Evolutionary conservation across 768 basidiomycete genomes (phyloP).

Genomic region (Pisolithus tinctorius): DNA sequence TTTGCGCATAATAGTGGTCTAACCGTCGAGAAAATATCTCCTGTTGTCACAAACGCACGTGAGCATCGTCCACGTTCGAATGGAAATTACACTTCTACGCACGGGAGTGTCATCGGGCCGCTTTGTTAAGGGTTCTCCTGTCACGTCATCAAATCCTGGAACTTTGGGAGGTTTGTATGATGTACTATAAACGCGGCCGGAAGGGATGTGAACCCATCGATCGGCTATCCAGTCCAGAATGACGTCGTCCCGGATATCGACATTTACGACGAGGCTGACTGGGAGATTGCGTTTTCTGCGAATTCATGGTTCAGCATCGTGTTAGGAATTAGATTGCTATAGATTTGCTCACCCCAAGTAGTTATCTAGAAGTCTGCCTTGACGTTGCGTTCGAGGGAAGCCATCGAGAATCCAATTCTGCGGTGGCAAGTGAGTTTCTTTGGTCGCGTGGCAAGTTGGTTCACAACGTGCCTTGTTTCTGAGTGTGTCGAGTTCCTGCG

Average conservation of each 20-base stretch:
- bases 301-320: not conserved
- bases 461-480: conserved; percentile 48
- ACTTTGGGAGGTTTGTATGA: conserved; percentile 79
- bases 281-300: conserved; percentile 54
- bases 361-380: conserved; percentile 67
- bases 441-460: not conserved
- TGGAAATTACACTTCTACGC: conserved; percentile 19
- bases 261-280: conserved; percentile 72
- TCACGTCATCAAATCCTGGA: conserved; percentile 74
- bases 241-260: conserved; percentile 77
- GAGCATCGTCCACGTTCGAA: conserved; percentile 4
- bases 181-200: conserved; percentile 82
- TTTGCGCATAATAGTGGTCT: conserved; percentile 67
- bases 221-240: conserved; percentile 78
- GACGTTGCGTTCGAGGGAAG: conserved; percentile 81
- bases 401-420: conserved; percentile 91
- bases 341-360: conserved; percentile 52
- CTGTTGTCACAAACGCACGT: conserved; percentile 30
- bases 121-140: conserved; percentile 74
- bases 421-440: conserved; percentile 6
- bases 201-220: conserved; percentile 80
- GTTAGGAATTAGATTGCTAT: not conserved
- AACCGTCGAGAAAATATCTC: conserved; percentile 73
- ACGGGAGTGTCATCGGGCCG: conserved; percentile 87
- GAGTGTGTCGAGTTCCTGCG: conserved; percentile 58